Conservation (phyloP, 2,329 filamentous ascomycete species). For the Pseudofabraea citricarpa region DNA sequence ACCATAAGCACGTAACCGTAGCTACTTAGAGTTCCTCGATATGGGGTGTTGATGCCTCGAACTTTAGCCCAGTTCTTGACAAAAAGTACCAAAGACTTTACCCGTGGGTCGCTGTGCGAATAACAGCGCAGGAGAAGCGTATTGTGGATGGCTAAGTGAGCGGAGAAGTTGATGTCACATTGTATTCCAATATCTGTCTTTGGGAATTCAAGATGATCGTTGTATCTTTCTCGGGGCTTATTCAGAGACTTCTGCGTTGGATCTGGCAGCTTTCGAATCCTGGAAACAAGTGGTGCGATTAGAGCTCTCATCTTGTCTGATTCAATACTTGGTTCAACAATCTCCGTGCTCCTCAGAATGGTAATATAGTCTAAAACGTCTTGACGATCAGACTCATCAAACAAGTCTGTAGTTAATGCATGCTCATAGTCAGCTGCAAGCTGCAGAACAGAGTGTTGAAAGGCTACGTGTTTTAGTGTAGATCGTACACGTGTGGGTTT, state of each 20-base stretch:
- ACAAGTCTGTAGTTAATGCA: conserved; percentile 44
- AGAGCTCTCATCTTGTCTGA: neutral
- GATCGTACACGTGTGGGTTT: conserved; percentile 10
- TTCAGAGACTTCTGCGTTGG: conserved; percentile 40
- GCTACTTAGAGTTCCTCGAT: conserved; percentile 79
- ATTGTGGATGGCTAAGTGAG: conserved; percentile 78
- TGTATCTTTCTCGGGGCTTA: conserved; percentile 48
- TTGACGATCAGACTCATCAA: conserved; percentile 31
- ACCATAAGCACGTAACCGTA: conserved; percentile 94
- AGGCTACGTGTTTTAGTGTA: conserved; percentile 31
- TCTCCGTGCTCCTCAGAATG: conserved; percentile 35
- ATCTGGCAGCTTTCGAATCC: conserved; percentile 26
- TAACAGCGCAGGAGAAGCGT: conserved; percentile 81
- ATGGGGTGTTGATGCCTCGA: conserved; percentile 80
- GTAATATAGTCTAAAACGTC: conserved; percentile 45
- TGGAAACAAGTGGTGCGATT: conserved; percentile 14
- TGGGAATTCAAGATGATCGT: conserved; percentile 68
- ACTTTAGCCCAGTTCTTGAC: conserved; percentile 88
- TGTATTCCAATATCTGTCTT: conserved; percentile 75
- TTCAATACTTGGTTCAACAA: conserved; percentile 25
- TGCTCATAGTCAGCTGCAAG: conserved; percentile 51
- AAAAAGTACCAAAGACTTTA: conserved; percentile 75
- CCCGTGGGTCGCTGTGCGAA: conserved; percentile 70
- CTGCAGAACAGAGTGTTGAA: conserved; percentile 48
- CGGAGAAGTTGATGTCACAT: conserved; percentile 90